Percentiles rank a stretch among this genome's conserved stretches.
phyloP scores from a whole-genome alignment of 2,329 filamentous ascomycete species.

The Pseudogymnoascus pannorum region DNA sequence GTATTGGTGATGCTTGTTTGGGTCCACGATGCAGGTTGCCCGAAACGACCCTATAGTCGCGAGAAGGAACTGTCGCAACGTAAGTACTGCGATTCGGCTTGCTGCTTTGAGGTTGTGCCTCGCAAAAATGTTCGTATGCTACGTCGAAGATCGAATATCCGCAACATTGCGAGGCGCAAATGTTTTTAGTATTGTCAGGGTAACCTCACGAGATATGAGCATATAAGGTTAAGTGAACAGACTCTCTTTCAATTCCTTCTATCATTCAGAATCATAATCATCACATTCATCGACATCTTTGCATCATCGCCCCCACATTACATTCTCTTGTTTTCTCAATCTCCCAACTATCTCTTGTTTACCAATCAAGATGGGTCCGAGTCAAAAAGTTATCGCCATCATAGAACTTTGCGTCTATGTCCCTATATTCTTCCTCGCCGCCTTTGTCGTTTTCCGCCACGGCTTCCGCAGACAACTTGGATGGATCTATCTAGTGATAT shows the following conservation, averaged over 20 bases:
- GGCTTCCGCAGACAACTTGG: constrained; percentile 27
- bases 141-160: background rate
- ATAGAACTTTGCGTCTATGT: constrained; percentile 24
- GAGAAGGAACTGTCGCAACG: background rate
- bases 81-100: background rate
- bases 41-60: background rate
- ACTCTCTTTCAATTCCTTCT: background rate
- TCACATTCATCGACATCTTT: background rate
- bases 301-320: background rate
- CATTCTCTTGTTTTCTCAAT: background rate
- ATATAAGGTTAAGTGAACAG: background rate
- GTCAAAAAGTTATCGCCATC: constrained; percentile 20
- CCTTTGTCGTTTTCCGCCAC: constrained; percentile 20
- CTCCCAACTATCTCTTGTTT: background rate
- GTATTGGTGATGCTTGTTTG: background rate
- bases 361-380: constrained; percentile 15
- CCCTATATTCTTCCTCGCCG: constrained; percentile 18
- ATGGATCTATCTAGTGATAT: constrained; percentile 31
- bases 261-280: background rate
- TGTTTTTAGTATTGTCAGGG: background rate
- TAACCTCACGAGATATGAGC: background rate
- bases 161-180: background rate
- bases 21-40: background rate
- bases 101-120: background rate
- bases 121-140: background rate